Conservation (phyloP, 1,139 yeast genomes). For the Magnusiomyces suaveolens region DNA sequence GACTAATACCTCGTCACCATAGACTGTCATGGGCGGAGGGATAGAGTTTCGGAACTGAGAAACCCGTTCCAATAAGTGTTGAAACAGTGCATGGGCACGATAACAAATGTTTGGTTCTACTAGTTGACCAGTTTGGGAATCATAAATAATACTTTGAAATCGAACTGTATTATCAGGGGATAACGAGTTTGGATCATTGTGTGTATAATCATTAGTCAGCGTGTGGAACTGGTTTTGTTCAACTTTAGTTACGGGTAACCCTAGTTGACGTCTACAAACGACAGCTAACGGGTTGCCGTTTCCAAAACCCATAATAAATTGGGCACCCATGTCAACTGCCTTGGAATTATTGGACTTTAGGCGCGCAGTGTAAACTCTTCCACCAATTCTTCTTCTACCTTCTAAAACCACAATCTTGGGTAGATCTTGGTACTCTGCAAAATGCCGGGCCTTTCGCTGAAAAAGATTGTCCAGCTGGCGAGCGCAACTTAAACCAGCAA, state of each 20-base stretch:
- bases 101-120: conserved; percentile 27
- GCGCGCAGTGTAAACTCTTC: conserved; percentile 36
- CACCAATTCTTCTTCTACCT: conserved; percentile 37
- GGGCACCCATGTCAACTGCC: conserved; percentile 37
- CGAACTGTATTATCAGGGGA: background rate
- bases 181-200: background rate
- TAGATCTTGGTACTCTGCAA: conserved; percentile 32
- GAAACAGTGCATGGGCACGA: conserved; percentile 32
- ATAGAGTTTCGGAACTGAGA: conserved; percentile 30
- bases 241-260: conserved; percentile 31
- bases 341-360: conserved; percentile 24
- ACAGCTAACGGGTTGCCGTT: conserved; percentile 37
- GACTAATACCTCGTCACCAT: conserved; percentile 33
- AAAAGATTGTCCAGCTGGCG: conserved; percentile 35
- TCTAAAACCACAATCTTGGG: conserved; percentile 36
- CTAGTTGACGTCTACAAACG: conserved; percentile 35
- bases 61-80: conserved; percentile 33
- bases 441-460: conserved; percentile 29
- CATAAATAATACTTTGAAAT: conserved; percentile 28
- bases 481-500: conserved; percentile 38
- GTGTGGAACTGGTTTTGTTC: background rate
- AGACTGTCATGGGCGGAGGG: conserved; percentile 30
- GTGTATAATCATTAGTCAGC: background rate
- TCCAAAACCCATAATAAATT: conserved; percentile 35
- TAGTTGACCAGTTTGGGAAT: conserved; percentile 27